These are phyloP conservation scores for Acanthamoeba royreba DNA, from an alignment of 208 protist genomes.

Conservation along the genomic window DNA sequence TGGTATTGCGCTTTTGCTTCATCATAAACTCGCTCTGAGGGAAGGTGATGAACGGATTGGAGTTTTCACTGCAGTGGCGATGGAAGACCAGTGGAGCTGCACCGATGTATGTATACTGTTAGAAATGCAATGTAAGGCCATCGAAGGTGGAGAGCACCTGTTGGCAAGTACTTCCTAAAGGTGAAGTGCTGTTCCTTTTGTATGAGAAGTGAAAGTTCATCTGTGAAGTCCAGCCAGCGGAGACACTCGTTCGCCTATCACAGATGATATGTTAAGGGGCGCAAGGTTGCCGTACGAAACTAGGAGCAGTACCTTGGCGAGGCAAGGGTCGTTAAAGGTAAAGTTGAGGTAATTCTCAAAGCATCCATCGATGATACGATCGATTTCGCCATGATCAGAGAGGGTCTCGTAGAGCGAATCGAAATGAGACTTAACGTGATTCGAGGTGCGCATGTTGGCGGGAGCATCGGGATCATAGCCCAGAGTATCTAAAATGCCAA, in stretches of 20 bases:
- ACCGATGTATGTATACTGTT: background rate
- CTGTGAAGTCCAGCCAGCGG: background rate
- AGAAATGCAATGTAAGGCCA: no score
- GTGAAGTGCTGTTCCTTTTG: background rate
- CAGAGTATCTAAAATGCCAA: background rate
- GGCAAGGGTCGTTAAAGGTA: background rate
- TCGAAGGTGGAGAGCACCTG: no score
- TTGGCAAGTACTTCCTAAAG: background rate
- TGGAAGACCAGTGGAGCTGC: background rate
- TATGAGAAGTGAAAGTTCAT: background rate
- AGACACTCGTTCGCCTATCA: background rate
- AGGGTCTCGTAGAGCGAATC: background rate
- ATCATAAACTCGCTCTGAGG: background rate
- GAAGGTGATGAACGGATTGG: background rate
- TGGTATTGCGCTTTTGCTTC: background rate
- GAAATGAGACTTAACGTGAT: background rate
- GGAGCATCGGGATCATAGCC: background rate
- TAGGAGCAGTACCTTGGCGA: background rate
- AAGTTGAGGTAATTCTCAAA: slow-evolving; percentile 42
- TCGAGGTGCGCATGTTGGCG: background rate
- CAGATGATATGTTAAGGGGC: no score
- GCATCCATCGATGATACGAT: slow-evolving; percentile 25
- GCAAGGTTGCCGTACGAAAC: no score
- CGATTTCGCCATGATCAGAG: slow-evolving; percentile 1
- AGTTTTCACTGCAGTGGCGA: background rate